Evolutionary conservation across 345 rosid species (phyloP).

Genomic region (Geranium brycei): DNA sequence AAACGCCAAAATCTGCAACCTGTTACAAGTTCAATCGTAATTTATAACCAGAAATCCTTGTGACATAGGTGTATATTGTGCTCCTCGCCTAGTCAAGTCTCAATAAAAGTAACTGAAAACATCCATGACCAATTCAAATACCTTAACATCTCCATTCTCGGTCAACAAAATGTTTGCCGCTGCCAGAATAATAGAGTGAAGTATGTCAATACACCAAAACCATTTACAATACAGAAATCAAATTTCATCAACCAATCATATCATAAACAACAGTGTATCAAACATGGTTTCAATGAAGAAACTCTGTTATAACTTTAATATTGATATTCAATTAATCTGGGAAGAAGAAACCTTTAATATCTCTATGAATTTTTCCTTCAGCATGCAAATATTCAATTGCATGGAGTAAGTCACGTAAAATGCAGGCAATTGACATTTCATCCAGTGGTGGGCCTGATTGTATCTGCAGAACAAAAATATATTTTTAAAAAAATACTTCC

Average conservation of each 20-base stretch:
- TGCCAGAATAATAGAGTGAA: conserved; percentile 28
- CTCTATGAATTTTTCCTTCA: conserved; percentile 97
- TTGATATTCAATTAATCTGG: neutral
- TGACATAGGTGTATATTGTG: neutral
- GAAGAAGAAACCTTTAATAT: conserved; percentile 68
- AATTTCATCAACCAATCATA: neutral
- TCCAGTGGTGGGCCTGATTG: conserved; percentile 87
- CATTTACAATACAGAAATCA: neutral
- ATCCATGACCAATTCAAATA: conserved; percentile 14
- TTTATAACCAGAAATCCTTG: neutral
- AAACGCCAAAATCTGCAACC: conserved; percentile 99
- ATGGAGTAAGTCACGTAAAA: conserved; percentile 86
- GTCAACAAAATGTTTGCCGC: conserved; percentile 92
- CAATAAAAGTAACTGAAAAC: conserved; percentile 3
- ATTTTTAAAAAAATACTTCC: too few species aligned
- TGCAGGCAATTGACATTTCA: conserved; percentile 85
- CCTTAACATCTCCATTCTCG: conserved; percentile 98
- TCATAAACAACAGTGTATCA: too few species aligned
- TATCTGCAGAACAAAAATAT: conserved; percentile 39
- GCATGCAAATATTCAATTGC: conserved; percentile 91
- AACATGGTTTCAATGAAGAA: neutral
- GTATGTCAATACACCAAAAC: conserved; percentile 10
- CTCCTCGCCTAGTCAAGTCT: neutral
- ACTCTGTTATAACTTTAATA: neutral
- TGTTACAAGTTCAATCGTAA: conserved; percentile 14